Evolutionary conservation across 1,284 basidiomycete genomes (phyloP), one percentile per base, ranked within the genome.

Genomic region (Cutaneotrichosporon sp.): DNA sequence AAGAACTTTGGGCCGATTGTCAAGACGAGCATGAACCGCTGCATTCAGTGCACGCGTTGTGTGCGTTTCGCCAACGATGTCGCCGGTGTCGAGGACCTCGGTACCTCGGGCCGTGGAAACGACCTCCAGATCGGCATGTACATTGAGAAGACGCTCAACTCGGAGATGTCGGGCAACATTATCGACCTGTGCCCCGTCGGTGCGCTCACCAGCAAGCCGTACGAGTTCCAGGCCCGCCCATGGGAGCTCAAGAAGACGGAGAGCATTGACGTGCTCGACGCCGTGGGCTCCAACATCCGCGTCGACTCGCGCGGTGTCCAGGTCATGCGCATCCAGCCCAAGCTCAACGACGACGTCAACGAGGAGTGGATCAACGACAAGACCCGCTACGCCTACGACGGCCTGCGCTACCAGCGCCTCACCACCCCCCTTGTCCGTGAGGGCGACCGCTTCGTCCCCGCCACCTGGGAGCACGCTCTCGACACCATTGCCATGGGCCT

Each of bases 301-400:
- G 86, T 99, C 65, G 95, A 99, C 81, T 97, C 95, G 56, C 87
- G 95, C 46, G 95, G 95, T 59, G 88, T 95, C 11, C 88, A 93
- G 78, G 95, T 99, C 67, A 99, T 99, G 94, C 89, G 95, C 54
- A 86, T 99, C 71, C 92, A 97, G 76, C 97, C 97, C 3, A 87
- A 90, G 72, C 90, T 92, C 62, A 99, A 99, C 79, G 95, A 99
- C 80, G 92, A 97, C 70, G 89, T 99, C 65, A 99, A 99, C 80
- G 97, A 99, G 83, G 97, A 99, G 81, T 99, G 97, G 95, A 97
- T 99, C 80, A 95, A 87, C 80, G 95, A 99, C 86, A 99, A 99
- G 86, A 95, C 95, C 2, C 90, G 97, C 65, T 95, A 92, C 79
- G 92, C 95, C 2, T 90, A 92, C 78, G 97, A 99, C 72, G 97